phyloP scores from a whole-genome alignment of 1,284 basidiomycete genomes.

The Fomitopsis pinicola region DNA sequence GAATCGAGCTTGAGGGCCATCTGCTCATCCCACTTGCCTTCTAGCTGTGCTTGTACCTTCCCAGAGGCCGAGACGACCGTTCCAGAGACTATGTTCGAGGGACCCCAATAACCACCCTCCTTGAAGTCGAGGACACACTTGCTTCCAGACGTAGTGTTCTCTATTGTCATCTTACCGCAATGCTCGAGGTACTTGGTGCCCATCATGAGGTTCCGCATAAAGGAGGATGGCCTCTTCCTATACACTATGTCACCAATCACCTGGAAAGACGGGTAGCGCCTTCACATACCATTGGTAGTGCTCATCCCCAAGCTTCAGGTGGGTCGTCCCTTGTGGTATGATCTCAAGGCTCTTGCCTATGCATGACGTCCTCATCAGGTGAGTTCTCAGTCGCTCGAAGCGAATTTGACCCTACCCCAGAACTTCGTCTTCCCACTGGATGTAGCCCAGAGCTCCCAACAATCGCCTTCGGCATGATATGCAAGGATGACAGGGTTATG shows the following conservation, averaged over 20 bases:
- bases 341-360: slow-evolving; percentile 82
- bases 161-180: slow-evolving; percentile 69
- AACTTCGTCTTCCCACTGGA: slow-evolving; percentile 83
- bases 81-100: slow-evolving; percentile 72
- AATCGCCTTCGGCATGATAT: slow-evolving; percentile 75
- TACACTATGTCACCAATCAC: background rate
- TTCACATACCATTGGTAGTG: slow-evolving; percentile 62
- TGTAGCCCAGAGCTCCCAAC: slow-evolving; percentile 72
- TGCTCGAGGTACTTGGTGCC: slow-evolving; percentile 89
- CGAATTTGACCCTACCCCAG: slow-evolving; percentile 59
- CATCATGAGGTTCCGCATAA: slow-evolving; percentile 86
- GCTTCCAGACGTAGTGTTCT: slow-evolving; percentile 50
- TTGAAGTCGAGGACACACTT: slow-evolving; percentile 79
- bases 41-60: slow-evolving; percentile 51
- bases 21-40: slow-evolving; percentile 85
- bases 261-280: background rate
- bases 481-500: slow-evolving; percentile 85
- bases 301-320: slow-evolving; percentile 60
- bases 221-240: slow-evolving; percentile 84
- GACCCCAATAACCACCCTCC: slow-evolving; percentile 77
- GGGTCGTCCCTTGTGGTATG: slow-evolving; percentile 69
- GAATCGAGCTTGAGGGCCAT: slow-evolving; percentile 62
- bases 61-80: slow-evolving; percentile 53
- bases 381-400: background rate
- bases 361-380: slow-evolving; percentile 16